Conservation (phyloP, 2,329 filamentous ascomycete species). For the Elsinoe batatas region DNA sequence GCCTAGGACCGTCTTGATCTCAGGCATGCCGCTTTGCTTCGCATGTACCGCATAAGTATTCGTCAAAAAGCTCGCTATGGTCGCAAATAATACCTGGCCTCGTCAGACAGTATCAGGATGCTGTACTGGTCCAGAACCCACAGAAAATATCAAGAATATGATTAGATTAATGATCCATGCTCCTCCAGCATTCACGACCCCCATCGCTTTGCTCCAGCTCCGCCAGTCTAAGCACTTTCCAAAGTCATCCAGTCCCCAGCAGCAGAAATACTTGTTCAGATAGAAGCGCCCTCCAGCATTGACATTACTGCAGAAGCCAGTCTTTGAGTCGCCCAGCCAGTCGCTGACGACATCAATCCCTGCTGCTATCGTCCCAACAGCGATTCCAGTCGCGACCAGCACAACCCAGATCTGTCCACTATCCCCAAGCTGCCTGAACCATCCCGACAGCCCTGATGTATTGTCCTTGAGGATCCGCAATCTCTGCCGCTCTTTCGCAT, state of each 20-base stretch:
- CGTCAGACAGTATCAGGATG: not conserved
- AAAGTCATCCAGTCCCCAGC: slow-evolving; percentile 74
- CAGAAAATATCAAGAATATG: slow-evolving; percentile 76
- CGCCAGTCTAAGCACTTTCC: slow-evolving; percentile 80
- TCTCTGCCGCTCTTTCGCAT: slow-evolving; percentile 87
- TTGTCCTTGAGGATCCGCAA: slow-evolving; percentile 64
- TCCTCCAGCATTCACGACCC: slow-evolving; percentile 54
- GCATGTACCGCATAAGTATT: slow-evolving; percentile 78
- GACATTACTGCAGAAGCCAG: slow-evolving; percentile 70
- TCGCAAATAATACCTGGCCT: slow-evolving; percentile 61
- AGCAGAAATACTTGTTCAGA: slow-evolving; percentile 84
- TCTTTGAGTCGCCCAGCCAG: slow-evolving; percentile 89
- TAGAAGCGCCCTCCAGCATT: slow-evolving; percentile 80
- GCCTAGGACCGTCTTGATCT: slow-evolving; percentile 92
- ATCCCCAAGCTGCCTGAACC: slow-evolving; percentile 64
- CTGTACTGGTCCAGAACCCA: slow-evolving; percentile 36
- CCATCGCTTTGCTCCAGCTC: slow-evolving; percentile 68
- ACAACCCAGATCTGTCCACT: slow-evolving; percentile 87
- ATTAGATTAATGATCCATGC: slow-evolving; percentile 79
- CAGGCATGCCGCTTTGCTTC: slow-evolving; percentile 89
- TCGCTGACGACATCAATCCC: slow-evolving; percentile 82
- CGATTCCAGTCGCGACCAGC: slow-evolving; percentile 72
- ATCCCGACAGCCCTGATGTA: slow-evolving; percentile 57
- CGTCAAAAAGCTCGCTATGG: slow-evolving; percentile 67
- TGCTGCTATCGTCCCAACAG: slow-evolving; percentile 75